Conservation (phyloP, 352 stramenopile species). For the Salisapilia sapeloensis region DNA sequence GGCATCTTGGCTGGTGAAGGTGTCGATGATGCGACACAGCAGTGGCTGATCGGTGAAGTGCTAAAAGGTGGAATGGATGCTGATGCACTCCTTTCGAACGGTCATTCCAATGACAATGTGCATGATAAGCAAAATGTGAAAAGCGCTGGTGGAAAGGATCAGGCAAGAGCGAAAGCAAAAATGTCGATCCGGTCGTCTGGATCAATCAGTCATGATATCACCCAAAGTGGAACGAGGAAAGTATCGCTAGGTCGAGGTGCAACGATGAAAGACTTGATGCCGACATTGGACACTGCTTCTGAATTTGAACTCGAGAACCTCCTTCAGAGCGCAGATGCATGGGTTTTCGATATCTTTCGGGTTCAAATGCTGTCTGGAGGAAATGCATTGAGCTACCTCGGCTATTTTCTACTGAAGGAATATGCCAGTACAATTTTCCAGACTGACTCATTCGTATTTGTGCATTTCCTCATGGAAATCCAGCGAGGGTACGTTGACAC, state of each 20-base stretch:
- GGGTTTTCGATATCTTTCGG: slow-evolving; percentile 69
- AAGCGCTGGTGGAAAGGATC: background rate
- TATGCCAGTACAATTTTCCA: slow-evolving; percentile 29
- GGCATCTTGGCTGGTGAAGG: slow-evolving; percentile 37
- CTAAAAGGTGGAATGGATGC: slow-evolving; percentile 14
- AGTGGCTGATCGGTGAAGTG: slow-evolving; percentile 70
- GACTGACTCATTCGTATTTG: slow-evolving; percentile 42
- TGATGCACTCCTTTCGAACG: no score
- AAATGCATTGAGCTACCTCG: slow-evolving; percentile 59
- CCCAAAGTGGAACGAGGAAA: slow-evolving; percentile 2
- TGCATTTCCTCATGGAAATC: slow-evolving; percentile 69
- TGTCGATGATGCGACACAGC: slow-evolving; percentile 69
- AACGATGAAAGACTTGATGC: slow-evolving; percentile 50
- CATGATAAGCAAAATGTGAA: slow-evolving; percentile 5
- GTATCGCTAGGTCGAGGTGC: slow-evolving; percentile 11
- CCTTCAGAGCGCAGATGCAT: slow-evolving; percentile 26
- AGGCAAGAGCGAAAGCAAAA: background rate
- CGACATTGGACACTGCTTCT: slow-evolving; percentile 28
- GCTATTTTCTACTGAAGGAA: slow-evolving; percentile 60
- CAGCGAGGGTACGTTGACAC: slow-evolving; percentile 61
- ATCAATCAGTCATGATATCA: no score
- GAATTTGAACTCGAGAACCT: slow-evolving; percentile 60
- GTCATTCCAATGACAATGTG: slow-evolving; percentile 49
- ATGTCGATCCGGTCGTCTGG: slow-evolving; percentile 2
- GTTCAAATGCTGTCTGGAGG: slow-evolving; percentile 44